Evolutionary conservation across 139 green algal species (phyloP).

Genomic region (Picochlorum sp.): DNA sequence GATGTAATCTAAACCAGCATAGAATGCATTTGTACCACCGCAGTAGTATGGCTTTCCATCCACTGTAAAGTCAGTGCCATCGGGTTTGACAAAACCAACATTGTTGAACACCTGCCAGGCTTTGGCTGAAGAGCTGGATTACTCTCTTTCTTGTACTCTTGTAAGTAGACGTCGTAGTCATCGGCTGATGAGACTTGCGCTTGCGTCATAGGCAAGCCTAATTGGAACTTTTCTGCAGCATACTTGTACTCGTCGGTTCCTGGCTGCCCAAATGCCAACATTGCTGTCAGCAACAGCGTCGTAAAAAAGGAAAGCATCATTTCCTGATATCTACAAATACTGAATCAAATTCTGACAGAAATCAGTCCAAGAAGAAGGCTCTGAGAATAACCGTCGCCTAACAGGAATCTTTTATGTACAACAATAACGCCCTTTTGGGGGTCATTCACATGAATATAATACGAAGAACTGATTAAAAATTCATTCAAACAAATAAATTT

Average conservation of each 20-base stretch:
- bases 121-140: background rate
- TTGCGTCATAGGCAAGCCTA: background rate
- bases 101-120: background rate
- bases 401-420: too few species aligned
- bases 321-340: too few species aligned
- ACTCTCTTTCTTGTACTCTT: background rate
- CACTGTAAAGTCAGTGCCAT: conserved; percentile 14
- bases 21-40: conserved; percentile 22
- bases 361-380: too few species aligned
- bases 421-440: too few species aligned
- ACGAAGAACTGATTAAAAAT: too few species aligned
- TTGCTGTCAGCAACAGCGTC: background rate
- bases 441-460: too few species aligned
- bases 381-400: too few species aligned
- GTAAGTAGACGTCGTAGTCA: background rate
- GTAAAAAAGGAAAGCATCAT: too few species aligned
- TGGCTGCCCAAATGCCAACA: background rate
- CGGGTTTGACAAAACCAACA: conserved; percentile 5
- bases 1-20: background rate
- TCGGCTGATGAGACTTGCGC: background rate
- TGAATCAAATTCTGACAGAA: too few species aligned
- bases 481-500: too few species aligned
- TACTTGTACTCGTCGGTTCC: background rate
- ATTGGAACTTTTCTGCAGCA: background rate
- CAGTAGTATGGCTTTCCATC: conserved; percentile 28